Conservation (phyloP, 768 basidiomycete genomes). For the Suillus occidentalis region DNA sequence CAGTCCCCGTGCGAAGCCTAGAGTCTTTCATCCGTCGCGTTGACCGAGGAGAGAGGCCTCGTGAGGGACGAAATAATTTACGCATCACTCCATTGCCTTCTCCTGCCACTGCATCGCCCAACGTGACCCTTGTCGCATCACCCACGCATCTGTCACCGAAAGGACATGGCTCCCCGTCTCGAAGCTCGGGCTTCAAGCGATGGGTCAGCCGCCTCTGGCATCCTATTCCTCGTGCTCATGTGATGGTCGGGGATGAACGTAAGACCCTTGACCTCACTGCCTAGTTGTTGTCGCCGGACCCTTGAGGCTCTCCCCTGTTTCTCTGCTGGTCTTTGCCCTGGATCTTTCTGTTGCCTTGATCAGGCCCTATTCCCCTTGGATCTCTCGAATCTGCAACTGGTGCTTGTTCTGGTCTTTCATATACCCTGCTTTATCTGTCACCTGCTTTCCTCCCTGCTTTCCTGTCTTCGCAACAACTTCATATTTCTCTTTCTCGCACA, state of each 20-base stretch:
- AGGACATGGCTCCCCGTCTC: neutral
- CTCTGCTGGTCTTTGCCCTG: neutral
- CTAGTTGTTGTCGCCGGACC: neutral
- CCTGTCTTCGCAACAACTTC: neutral
- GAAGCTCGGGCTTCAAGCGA: conserved; percentile 3
- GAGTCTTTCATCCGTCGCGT: conserved; percentile 1
- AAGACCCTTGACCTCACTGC: conserved; percentile 9
- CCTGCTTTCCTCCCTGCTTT: neutral
- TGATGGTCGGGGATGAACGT: conserved; percentile 5
- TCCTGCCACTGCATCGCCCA: neutral
- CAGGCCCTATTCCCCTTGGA: neutral
- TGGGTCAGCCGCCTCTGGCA: conserved; percentile 10
- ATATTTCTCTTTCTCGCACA: neutral
- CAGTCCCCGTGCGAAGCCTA: neutral
- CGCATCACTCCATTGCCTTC: neutral
- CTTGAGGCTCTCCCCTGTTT: neutral
- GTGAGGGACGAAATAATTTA: neutral
- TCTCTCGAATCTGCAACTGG: neutral
- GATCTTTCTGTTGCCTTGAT: neutral
- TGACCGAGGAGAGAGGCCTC: neutral
- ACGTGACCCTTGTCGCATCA: conserved; percentile 8
- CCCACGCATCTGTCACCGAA: neutral
- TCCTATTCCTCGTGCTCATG: conserved; percentile 7
- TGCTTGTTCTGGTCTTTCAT: neutral
- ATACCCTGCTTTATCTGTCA: neutral